Percentiles rank a stretch among this genome's conserved stretches.
Evolutionary conservation across 2,329 filamentous ascomycete genomes (phyloP).

Genomic region (Fusarium liriodendri): DNA sequence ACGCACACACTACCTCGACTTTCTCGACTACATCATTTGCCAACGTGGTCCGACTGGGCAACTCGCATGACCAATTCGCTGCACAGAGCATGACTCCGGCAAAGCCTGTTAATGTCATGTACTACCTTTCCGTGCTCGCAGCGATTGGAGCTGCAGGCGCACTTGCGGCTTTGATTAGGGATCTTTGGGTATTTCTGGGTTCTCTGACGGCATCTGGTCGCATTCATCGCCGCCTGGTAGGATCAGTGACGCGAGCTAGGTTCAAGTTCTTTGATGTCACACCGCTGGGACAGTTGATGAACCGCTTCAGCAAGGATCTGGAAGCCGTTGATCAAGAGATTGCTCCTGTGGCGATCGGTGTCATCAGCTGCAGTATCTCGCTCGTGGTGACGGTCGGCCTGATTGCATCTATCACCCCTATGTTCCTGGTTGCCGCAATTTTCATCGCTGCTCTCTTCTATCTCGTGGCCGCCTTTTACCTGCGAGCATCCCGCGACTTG

Average conservation of each 20-base stretch:
- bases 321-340: slow-evolving; percentile 97
- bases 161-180: slow-evolving; percentile 82
- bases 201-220: slow-evolving; percentile 88
- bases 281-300: slow-evolving; percentile 95
- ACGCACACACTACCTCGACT: slow-evolving; percentile 40
- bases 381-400: slow-evolving; percentile 87
- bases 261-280: slow-evolving; percentile 99
- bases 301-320: slow-evolving; percentile 97
- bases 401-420: slow-evolving; percentile 89
- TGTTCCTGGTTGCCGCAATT: slow-evolving; percentile 85
- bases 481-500: slow-evolving; percentile 91
- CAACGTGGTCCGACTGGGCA: slow-evolving; percentile 53
- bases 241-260: slow-evolving; percentile 84
- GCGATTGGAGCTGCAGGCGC: slow-evolving; percentile 82
- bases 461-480: slow-evolving; percentile 86
- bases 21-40: slow-evolving; percentile 49
- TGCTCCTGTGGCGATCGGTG: slow-evolving; percentile 86
- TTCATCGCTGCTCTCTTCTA: slow-evolving; percentile 89
- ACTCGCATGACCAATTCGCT: slow-evolving; percentile 21
- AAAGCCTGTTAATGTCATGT: slow-evolving; percentile 77
- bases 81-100: background rate
- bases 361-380: slow-evolving; percentile 72
- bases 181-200: slow-evolving; percentile 91
- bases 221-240: slow-evolving; percentile 83
- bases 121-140: slow-evolving; percentile 88